Conservation (phyloP, 768 basidiomycete genomes). For the Lactarius psammicola region DNA sequence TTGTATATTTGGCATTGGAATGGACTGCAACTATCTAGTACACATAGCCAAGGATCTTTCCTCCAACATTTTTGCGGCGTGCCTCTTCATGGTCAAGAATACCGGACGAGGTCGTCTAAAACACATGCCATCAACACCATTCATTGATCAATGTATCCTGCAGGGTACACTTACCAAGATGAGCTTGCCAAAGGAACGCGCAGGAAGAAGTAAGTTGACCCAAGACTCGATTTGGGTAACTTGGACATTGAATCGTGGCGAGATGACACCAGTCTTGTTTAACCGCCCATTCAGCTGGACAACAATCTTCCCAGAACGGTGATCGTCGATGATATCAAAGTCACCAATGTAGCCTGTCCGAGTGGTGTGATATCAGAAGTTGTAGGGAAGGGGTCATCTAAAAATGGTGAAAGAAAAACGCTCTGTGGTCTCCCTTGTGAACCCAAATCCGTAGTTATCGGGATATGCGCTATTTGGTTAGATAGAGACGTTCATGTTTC, state of each 20-base stretch:
- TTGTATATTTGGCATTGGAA: neutral
- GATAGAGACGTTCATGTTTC: constrained; percentile 58
- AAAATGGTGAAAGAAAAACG: constrained; percentile 17
- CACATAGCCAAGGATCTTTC: constrained; percentile 90
- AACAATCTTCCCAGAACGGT: constrained; percentile 97
- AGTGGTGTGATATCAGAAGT: constrained; percentile 2
- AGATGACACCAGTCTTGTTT: constrained; percentile 99
- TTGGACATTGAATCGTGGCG: constrained; percentile 97
- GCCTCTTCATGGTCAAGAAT: constrained; percentile 99
- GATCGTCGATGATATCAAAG: constrained; percentile 98
- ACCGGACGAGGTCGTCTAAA: constrained; percentile 91
- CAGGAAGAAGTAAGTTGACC: constrained; percentile 95
- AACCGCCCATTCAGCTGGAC: constrained; percentile 97
- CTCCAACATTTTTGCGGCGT: constrained; percentile 95
- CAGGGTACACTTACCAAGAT: constrained; percentile 78
- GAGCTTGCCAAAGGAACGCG: constrained; percentile 95
- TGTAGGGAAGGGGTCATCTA: neutral
- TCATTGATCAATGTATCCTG: neutral
- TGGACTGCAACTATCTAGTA: constrained; percentile 52
- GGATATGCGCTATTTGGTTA: constrained; percentile 59
- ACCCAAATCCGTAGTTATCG: constrained; percentile 42
- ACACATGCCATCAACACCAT: constrained; percentile 8
- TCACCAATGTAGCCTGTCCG: constrained; percentile 91
- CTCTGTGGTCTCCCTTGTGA: constrained; percentile 57
- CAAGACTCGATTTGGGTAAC: constrained; percentile 89